phyloP scores from a whole-genome alignment of 495 filamentous ascomycete species.

The Penicillium atrosanguineum region DNA sequence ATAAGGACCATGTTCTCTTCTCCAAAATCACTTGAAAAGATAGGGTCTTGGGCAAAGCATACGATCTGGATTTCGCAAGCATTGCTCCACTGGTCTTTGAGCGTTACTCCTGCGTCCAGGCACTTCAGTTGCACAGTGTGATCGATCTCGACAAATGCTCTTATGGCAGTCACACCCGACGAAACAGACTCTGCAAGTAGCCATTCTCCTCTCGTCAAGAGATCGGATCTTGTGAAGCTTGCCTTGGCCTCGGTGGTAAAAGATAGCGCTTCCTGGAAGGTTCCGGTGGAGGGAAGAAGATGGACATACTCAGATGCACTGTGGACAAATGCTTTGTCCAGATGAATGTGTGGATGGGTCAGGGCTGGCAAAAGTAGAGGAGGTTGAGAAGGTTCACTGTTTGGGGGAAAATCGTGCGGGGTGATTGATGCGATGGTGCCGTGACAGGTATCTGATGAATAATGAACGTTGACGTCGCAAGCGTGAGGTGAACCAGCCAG shows the following conservation, averaged over 20 bases:
- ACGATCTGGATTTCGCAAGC: conserved; percentile 66
- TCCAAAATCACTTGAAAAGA: conserved; percentile 56
- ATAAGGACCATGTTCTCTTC: conserved; percentile 47
- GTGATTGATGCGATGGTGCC: conserved; percentile 42
- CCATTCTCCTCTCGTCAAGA: conserved; percentile 60
- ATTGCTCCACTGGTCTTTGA: conserved; percentile 56
- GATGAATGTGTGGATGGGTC: conserved; percentile 74
- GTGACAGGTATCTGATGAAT: conserved; percentile 9
- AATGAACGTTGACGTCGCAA: conserved; percentile 44
- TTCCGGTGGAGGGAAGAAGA: conserved; percentile 55
- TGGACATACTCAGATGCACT: conserved; percentile 55
- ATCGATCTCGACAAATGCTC: conserved; percentile 75
- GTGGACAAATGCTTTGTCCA: conserved; percentile 74
- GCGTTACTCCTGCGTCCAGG: conserved; percentile 53
- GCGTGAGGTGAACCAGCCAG: conserved; percentile 34
- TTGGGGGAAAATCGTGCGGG: conserved; percentile 17
- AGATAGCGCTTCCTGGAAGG: conserved; percentile 64
- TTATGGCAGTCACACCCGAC: conserved; percentile 67
- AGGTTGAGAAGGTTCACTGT: conserved; percentile 12
- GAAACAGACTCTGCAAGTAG: conserved; percentile 65
- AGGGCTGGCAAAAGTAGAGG: conserved; percentile 50
- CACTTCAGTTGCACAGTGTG: conserved; percentile 56
- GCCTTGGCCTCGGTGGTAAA: conserved; percentile 61
- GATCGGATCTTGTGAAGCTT: conserved; percentile 57
- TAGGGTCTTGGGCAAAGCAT: conserved; percentile 68